Evolutionary conservation across 345 rosid genomes (phyloP), one percentile per base, ranked within the genome.

Genomic region (Jatropha curcas): DNA sequence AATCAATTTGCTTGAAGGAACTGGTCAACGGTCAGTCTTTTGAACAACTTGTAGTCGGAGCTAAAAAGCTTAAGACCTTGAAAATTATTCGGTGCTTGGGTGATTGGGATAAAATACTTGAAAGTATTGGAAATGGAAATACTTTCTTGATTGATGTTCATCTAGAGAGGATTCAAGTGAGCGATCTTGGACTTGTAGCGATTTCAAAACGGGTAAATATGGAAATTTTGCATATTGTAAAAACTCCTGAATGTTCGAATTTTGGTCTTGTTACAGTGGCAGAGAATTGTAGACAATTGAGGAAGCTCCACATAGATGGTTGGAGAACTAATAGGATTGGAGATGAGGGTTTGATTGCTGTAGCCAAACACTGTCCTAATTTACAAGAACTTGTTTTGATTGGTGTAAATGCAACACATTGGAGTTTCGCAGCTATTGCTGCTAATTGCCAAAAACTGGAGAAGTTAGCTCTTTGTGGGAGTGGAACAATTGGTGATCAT

Each of bases 291-390:
- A 87, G 69, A 82, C 64, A 73, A 35, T 67, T 94, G 52, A 90
- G 88, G 84, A 94, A 94, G 83, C 93, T 94, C 68, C 97, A 89
- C 69, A 79, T 94, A 34, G 96, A 94, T 76, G 98, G 97, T 73
- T 89, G 90, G 94, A 90, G 92, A 58, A 89, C 86, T 51, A 86
- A 92, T 70, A 87, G 82, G 83, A 92, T 94, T 11, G 97, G 93
- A 4, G 98, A 94, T 24, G 97, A 90, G 76, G 95, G 97, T 68
- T 83, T 94, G 28, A 79, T 88, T 2, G 89, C 91, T 48, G 84
- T 94, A 31, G 91, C 95, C 31, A 85, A 76, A 37, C 84, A 90
- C 17, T 89, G 95, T 8, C 70, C 77, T 27, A 80, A 86, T 80
- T 76, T 94, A 5, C 96, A 90, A 72, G 98, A 93, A 35, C 89